Base-by-base conservation (phyloP, 108 stramenopile genomes). In the Conticribra weissflogii region DNA sequence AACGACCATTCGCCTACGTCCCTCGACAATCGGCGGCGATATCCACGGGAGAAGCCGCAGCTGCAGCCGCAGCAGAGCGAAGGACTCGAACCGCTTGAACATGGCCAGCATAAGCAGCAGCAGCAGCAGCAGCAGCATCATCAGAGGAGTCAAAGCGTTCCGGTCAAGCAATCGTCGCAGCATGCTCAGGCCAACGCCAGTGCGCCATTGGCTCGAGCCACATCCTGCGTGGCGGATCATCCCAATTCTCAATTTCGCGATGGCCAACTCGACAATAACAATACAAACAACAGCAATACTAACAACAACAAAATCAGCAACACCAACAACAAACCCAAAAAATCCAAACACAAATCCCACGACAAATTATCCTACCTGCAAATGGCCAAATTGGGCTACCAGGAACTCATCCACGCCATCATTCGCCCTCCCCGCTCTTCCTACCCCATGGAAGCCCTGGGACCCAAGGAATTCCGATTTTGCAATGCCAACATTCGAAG, bases 361-460 rank as follows among this genome's bases (percentile, higher is more conserved):
- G 23, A 45, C 17, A 65, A 66, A 54, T 1, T 56, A 18, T 55
- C 54, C 51, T 79, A 81, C 30, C 56, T 68, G 32, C 71, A 73
- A 59, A 91, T 95, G 88, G 91, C 94, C 50, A 78, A 78, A 50
- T 51, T 86, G 54, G 96, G 94, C 44, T 97, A 97, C 81, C 87
- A 93, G 62, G 92, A 98, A 68, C 74, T 97, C 8, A 97, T 98
- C 64, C 94, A 97, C 72, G 99, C 99, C 31, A 98, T 99, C 60
- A 97, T 99, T 44, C 91, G 99, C 24, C 99, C 99, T 27, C 98
- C 98, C 9, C 79, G 99, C 22, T 96, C 94, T 21, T 69, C 85
- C 46, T 99, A 98, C 61, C 30, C 63, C 0, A 17, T 63, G 18
- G 72, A 70, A 22, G 55, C 82, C 25, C 70, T 95, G 53, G 91